These are phyloP conservation scores for Coniochaeta sp. DNA, from an alignment of 2,329 filamentous ascomycete species.

Conservation along the genomic window DNA sequence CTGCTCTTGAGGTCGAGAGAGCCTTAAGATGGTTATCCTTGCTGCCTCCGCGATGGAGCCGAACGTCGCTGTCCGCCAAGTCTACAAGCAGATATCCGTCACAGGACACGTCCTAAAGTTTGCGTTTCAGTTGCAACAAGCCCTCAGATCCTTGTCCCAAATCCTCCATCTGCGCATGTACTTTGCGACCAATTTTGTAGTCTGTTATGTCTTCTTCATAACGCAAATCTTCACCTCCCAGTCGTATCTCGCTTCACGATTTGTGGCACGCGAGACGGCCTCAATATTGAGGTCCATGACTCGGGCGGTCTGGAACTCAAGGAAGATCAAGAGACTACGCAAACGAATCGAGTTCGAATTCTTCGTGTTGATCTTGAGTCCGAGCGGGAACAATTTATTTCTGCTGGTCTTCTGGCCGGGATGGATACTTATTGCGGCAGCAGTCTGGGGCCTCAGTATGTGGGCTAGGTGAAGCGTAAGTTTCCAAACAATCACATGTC, in stretches of 20 bases:
- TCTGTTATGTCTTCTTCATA: slow-evolving; percentile 6
- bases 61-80: slow-evolving; percentile 6
- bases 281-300: neutral
- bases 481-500: neutral
- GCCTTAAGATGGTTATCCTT: slow-evolving; percentile 11
- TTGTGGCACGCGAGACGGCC: slow-evolving; percentile 2
- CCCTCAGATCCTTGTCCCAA: slow-evolving; percentile 10
- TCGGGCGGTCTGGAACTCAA: slow-evolving; percentile 21
- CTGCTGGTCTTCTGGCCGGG: slow-evolving; percentile 50
- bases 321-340: slow-evolving; percentile 25
- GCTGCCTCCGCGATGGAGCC: slow-evolving; percentile 9
- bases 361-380: slow-evolving; percentile 40
- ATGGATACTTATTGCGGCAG: slow-evolving; percentile 38
- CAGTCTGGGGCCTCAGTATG: slow-evolving; percentile 19
- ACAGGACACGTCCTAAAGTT: slow-evolving; percentile 5
- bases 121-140: slow-evolving; percentile 12
- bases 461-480: slow-evolving; percentile 18
- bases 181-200: slow-evolving; percentile 11
- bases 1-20: neutral
- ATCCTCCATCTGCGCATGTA: slow-evolving; percentile 10
- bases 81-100: slow-evolving; percentile 6
- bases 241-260: slow-evolving; percentile 5
- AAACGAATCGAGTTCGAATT: slow-evolving; percentile 45
- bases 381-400: slow-evolving; percentile 38
- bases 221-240: slow-evolving; percentile 10